Evolutionary conservation across 2,329 filamentous ascomycete species (phyloP), one percentile per base, ranked within the genome.

Genomic region (Aspergillus sp.): DNA sequence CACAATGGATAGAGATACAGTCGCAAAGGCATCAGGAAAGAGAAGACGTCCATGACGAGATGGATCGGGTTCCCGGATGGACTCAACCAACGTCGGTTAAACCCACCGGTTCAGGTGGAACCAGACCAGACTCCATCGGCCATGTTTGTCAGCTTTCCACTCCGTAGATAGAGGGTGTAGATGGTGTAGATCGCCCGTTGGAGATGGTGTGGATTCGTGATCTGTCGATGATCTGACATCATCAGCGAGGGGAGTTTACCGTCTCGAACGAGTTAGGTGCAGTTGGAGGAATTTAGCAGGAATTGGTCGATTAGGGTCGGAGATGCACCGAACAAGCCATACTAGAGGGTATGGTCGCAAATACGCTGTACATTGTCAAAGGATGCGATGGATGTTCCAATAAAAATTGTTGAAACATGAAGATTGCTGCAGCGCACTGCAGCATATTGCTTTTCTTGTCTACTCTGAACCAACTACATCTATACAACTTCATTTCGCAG

Each of bases 221-320:
- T n/a, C n/a, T n/a, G n/a, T n/a, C n/a, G 47, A 51, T 23, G 19
- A 36, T 23, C 47, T 58, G 56, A 58, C 56, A 58, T 58, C 55
- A 57, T 55, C 47, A 23, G 19, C 17, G 40, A 47, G 36, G 36
- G 41, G 14, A n/a, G 32, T 45, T 45, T 31, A n/a, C n/a, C 17
- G 9, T 29, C 25, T 10, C 25, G 7, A 29, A 7, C 3, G 9
- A 29, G 25, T 29, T 29, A 29, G 25, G 7, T 29, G 25, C 16
- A 44, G 41, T 7, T 19, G 20, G 20, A 19, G 4, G 19, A 44
- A 23, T 10, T 19, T 16, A 44, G n/a, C 5, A 2, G 36, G 36
- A 40, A 40, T n/a, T 13, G 36, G n/a, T 40, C 7, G n/a, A 7
- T n/a, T 10, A 19, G n/a, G 7, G n/a, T 40, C 36, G 36, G 36